Conservation (phyloP, 139 green algal species). For the Volvox reticuliferus region DNA sequence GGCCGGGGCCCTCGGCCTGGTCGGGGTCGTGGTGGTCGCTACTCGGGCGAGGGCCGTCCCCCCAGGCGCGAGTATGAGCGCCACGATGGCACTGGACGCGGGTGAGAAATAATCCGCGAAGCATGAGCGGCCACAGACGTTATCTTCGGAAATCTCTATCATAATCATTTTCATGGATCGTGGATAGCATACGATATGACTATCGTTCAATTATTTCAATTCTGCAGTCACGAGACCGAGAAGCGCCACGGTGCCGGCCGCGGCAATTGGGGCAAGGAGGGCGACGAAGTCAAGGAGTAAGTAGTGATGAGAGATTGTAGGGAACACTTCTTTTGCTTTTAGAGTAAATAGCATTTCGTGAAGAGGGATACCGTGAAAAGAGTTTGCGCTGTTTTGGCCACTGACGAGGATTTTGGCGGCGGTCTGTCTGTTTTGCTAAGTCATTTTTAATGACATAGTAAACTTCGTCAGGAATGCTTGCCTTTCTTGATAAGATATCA, state of each 20-base stretch:
- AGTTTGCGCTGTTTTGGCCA: no score
- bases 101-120: slow-evolving; percentile 61
- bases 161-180: background rate
- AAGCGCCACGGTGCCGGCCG: slow-evolving; percentile 84
- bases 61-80: slow-evolving; percentile 84
- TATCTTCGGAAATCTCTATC: no score
- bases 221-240: slow-evolving; percentile 80
- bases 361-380: no score
- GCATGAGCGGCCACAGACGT: no score
- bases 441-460: no score
- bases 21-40: slow-evolving; percentile 50
- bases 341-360: no score
- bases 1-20: slow-evolving; percentile 53
- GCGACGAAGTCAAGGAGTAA: slow-evolving; percentile 71
- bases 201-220: background rate
- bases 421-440: no score
- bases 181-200: background rate
- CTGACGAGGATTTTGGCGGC: no score
- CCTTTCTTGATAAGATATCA: no score
- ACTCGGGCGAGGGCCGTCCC: slow-evolving; percentile 42
- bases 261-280: slow-evolving; percentile 87
- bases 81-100: slow-evolving; percentile 85
- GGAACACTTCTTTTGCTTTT: no score
- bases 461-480: no score
- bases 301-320: background rate